These are phyloP conservation scores for Cladophialophora exuberans DNA, from an alignment of 2,329 filamentous ascomycete genomes.

Conservation along the genomic window DNA sequence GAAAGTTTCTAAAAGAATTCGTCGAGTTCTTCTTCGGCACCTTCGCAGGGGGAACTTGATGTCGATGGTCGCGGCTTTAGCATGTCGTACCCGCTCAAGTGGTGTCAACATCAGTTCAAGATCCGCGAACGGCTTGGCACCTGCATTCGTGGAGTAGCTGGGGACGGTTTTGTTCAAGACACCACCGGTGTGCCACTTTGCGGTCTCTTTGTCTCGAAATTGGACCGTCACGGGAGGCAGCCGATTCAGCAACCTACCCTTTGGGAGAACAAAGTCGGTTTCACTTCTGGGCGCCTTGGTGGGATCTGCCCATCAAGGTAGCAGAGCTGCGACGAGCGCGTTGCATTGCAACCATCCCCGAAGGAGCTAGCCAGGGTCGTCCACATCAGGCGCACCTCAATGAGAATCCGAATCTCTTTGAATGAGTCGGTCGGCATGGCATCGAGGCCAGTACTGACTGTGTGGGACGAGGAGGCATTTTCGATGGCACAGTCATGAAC, in stretches of 20 bases:
- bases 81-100: slow-evolving; percentile 13
- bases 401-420: neutral
- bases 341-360: neutral
- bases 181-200: slow-evolving; percentile 8
- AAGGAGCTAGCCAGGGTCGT: neutral
- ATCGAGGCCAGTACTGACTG: neutral
- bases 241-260: neutral
- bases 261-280: neutral
- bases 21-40: too few species aligned
- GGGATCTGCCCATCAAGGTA: neutral
- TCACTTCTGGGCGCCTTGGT: neutral
- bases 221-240: slow-evolving; percentile 9
- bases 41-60: neutral
- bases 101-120: slow-evolving; percentile 15
- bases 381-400: neutral
- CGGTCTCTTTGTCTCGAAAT: slow-evolving; percentile 4
- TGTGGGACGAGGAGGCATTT: neutral
- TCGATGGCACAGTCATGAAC: neutral
- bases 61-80: slow-evolving; percentile 4
- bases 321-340: neutral
- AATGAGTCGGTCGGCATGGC: slow-evolving; percentile 4
- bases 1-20: too few species aligned
- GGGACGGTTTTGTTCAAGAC: slow-evolving; percentile 3
- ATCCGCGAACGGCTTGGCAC: neutral
- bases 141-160: neutral